Percentiles rank a stretch among this genome's conserved stretches.
Evolutionary conservation across 805 yeast genomes (phyloP).

Genomic region (Pichia sporocuriosa): DNA sequence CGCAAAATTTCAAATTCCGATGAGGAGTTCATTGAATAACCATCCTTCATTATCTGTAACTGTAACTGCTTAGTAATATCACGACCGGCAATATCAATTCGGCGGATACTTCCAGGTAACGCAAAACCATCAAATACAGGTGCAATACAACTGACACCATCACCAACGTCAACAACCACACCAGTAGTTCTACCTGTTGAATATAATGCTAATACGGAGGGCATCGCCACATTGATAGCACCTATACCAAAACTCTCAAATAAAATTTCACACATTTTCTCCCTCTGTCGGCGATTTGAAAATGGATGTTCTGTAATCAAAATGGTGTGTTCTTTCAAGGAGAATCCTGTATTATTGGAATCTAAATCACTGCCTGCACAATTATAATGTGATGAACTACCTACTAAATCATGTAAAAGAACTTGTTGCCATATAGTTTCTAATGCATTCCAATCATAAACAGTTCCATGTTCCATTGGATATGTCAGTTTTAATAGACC

Average conservation of each 20-base stretch:
- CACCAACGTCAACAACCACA: constrained; percentile 84
- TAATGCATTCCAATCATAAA: constrained; percentile 81
- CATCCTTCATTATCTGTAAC: constrained; percentile 56
- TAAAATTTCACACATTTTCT: constrained; percentile 52
- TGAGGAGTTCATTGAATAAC: constrained; percentile 57
- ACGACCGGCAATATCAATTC: constrained; percentile 80
- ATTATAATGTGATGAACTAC: not conserved
- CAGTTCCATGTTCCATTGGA: constrained; percentile 77
- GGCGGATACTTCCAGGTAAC: constrained; percentile 59
- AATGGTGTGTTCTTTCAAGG: constrained; percentile 74
- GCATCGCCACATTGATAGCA: constrained; percentile 64
- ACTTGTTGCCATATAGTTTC: constrained; percentile 73
- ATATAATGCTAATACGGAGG: constrained; percentile 76
- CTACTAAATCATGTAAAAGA: constrained; percentile 36
- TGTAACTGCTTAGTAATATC: constrained; percentile 77
- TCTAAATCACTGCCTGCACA: constrained; percentile 25
- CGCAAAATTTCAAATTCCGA: constrained; percentile 81
- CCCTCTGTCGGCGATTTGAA: constrained; percentile 60
- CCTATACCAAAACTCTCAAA: constrained; percentile 73
- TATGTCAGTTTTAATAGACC: constrained; percentile 68
- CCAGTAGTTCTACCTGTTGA: constrained; percentile 92
- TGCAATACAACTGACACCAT: constrained; percentile 82
- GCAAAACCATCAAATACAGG: constrained; percentile 90
- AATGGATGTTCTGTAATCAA: constrained; percentile 85
- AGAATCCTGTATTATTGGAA: constrained; percentile 34